Evolutionary conservation across 257 asterid genomes (phyloP), one percentile per base, ranked within the genome.

Genomic region (Jacaranda copaia): DNA sequence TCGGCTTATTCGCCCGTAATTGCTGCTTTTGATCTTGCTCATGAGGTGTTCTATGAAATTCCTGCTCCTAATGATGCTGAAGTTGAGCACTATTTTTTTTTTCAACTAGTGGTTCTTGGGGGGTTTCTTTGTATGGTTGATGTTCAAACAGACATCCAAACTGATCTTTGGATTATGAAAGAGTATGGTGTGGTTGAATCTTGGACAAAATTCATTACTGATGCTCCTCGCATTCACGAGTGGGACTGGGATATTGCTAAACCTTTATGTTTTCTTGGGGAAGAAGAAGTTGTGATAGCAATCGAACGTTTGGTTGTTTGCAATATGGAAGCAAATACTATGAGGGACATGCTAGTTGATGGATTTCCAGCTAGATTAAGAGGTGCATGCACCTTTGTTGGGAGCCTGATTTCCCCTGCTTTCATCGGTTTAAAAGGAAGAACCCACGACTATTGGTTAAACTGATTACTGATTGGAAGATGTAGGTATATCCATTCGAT

Each of bases 91-190:
- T 25, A 25, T 25, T 25, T 25, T 25, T 25, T 25, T 25, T 25
- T 25, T 14, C 38, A 64, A 43, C 81, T 83, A 36, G 73, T 60
- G 78, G 79, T 59, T 73, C 80, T 83, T 79, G 64, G 68, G 18
- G 85, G 86, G 2, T 79, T 85, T 70, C 84, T 85, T 75, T 82
- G 86, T 60, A 72, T 85, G 77, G 36, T 68, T 52, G 77, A 72
- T 42, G 58, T 61, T 55, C 32, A 25, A 25, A 25, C 32, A 25
- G 7, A 18, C 0, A 42, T 6, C 46, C 46, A 42, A 25, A 25
- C 32, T 35, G 81, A 78, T 72, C 45, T 85, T 68, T 86, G 85
- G 87, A 19, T 81, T 39, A 86, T 86, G 89, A 76, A 83, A 61
- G 78, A 81, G 35, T 86, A 86, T 62, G 83, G 86, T 1, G 68